phyloP scores from a whole-genome alignment of 2,329 filamentous ascomycete species.

The Aspergillus fischeri region DNA sequence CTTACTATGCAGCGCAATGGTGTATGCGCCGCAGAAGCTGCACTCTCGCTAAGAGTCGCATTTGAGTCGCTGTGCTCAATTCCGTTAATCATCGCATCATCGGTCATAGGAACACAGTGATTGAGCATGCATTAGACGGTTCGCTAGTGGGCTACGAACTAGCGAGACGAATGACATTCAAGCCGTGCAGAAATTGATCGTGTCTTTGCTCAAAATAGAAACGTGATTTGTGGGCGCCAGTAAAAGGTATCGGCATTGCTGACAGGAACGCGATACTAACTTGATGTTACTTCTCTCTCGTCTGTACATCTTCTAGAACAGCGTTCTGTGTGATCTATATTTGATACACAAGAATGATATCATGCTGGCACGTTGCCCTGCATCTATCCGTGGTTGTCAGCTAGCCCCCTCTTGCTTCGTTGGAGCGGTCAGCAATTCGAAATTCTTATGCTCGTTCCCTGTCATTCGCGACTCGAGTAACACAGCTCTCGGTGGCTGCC shows the following conservation, averaged over 20 bases:
- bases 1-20: neutral
- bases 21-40: neutral
- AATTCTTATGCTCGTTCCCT: slow-evolving; percentile 8
- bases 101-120: neutral
- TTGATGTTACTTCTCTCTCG: slow-evolving; percentile 3
- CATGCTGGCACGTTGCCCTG: slow-evolving; percentile 14
- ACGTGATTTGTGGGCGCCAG: neutral
- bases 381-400: slow-evolving; percentile 10
- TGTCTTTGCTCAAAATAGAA: neutral
- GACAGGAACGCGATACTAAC: neutral
- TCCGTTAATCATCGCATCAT: neutral
- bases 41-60: neutral
- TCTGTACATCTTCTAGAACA: slow-evolving; percentile 7
- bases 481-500: slow-evolving; percentile 29
- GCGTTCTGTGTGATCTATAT: slow-evolving; percentile 3
- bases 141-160: neutral
- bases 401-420: neutral
- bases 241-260: neutral
- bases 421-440: slow-evolving; percentile 5
- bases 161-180: neutral
- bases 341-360: slow-evolving; percentile 7
- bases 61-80: neutral
- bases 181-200: neutral
- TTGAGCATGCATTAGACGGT: neutral
- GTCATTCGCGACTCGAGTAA: slow-evolving; percentile 18